Percentiles rank a stretch among this genome's conserved stretches.
Conservation (phyloP, 2,329 filamentous ascomycete species). For the Fusarium coicis region DNA sequence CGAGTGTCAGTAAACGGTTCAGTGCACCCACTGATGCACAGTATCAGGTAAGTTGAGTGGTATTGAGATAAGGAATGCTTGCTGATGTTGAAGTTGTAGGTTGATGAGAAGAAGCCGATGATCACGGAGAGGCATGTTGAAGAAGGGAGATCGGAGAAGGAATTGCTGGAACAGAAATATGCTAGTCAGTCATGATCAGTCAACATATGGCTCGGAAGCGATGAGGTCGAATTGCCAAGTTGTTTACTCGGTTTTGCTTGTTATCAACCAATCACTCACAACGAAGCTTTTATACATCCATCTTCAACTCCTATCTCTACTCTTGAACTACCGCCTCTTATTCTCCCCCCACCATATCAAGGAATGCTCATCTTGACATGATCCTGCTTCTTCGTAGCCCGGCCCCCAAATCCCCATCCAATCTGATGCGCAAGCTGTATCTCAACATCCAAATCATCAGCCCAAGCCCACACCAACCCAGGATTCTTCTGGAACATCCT, state of each 20-base stretch:
- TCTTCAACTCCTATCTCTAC: background rate
- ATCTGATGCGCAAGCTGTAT: constrained; percentile 65
- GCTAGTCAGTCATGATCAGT: background rate
- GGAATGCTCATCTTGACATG: constrained; percentile 15
- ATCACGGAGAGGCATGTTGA: constrained; percentile 6
- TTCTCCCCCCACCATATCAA: background rate
- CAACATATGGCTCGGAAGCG: rapidly evolving
- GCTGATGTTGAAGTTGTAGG: background rate
- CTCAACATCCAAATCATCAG: constrained; percentile 61
- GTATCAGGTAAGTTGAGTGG: background rate
- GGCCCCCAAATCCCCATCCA: constrained; percentile 63
- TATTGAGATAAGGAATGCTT: rapidly evolving
- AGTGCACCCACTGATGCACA: background rate
- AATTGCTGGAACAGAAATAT: background rate
- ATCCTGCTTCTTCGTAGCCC: constrained; percentile 39
- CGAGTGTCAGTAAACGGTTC: background rate
- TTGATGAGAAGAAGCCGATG: constrained; percentile 10
- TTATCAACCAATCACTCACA: background rate
- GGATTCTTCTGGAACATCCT: constrained; percentile 70
- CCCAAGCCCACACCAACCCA: constrained; percentile 65
- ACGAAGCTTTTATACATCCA: background rate
- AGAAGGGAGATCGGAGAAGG: constrained; percentile 1
- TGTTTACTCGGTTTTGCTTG: background rate
- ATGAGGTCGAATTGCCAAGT: too few species aligned
- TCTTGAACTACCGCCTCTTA: rapidly evolving